Conservation (phyloP, 495 filamentous ascomycete species). For the Podospora sp. region DNA sequence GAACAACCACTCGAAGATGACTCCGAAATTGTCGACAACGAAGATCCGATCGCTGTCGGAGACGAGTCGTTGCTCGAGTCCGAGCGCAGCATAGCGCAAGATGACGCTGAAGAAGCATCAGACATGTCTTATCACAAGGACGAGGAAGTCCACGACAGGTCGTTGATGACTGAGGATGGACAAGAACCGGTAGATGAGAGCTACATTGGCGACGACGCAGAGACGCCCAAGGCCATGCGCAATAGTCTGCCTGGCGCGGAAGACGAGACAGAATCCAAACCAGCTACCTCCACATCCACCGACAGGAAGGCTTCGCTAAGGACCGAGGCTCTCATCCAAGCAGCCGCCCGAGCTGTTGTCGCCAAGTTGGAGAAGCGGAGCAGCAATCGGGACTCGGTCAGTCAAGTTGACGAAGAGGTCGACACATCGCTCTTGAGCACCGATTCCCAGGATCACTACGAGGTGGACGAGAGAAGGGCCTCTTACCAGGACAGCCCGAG, state of each 20-base stretch:
- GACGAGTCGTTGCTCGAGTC: neutral
- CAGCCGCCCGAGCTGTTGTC: slow-evolving; percentile 46
- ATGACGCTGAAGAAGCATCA: neutral
- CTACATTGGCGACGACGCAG: neutral
- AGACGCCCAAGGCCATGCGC: slow-evolving; percentile 1
- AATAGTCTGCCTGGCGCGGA: neutral
- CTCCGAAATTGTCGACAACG: neutral
- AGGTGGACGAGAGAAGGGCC: slow-evolving; percentile 19
- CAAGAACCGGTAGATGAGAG: slow-evolving; percentile 4
- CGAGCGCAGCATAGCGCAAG: neutral
- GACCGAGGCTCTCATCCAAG: slow-evolving; percentile 47
- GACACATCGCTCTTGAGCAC: slow-evolving; percentile 42
- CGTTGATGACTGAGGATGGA: neutral
- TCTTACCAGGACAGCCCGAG: slow-evolving; percentile 10
- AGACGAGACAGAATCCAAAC: neutral
- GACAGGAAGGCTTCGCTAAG: slow-evolving; percentile 34
- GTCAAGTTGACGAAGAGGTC: slow-evolving; percentile 20
- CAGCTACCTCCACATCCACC: neutral
- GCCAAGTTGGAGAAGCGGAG: slow-evolving; percentile 40
- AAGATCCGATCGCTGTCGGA: neutral
- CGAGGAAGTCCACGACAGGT: neutral
- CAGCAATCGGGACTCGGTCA: slow-evolving; percentile 2
- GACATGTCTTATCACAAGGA: neutral
- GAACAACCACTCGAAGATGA: neutral
- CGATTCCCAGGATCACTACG: slow-evolving; percentile 37